These are phyloP conservation scores for Helianthus tuberosus DNA, from an alignment of 129 eudicot genomes.

Conservation along the genomic window DNA sequence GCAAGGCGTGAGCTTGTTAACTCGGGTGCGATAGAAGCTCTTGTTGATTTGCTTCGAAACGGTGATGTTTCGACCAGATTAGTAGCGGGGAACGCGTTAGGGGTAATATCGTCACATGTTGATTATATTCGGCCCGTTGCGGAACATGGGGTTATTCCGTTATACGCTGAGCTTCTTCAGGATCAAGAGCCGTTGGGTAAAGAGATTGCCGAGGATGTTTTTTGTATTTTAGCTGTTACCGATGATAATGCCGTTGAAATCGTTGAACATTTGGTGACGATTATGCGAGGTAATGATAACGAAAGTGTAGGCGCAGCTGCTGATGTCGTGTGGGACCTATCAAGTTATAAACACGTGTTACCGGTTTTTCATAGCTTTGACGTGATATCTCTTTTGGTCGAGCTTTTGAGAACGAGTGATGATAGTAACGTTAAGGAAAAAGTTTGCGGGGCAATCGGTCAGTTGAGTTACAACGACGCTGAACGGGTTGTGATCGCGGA, in stretches of 20 bases:
- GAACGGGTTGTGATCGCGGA: slow-evolving; percentile 46
- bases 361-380: slow-evolving; percentile 47
- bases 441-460: slow-evolving; percentile 62
- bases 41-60: slow-evolving; percentile 41
- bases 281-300: slow-evolving; percentile 46
- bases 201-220: slow-evolving; percentile 77
- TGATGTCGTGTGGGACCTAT: slow-evolving; percentile 61
- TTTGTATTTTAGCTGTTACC: slow-evolving; percentile 52
- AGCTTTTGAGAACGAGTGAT: slow-evolving; percentile 44
- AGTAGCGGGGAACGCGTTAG: slow-evolving; percentile 67
- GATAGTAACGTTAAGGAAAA: slow-evolving; percentile 46
- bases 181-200: slow-evolving; percentile 46
- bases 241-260: slow-evolving; percentile 46
- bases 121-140: slow-evolving; percentile 60
- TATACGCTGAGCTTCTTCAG: slow-evolving; percentile 54
- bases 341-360: slow-evolving; percentile 48
- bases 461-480: slow-evolving; percentile 51
- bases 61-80: slow-evolving; percentile 48
- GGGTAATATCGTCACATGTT: slow-evolving; percentile 63
- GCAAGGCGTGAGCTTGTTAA: slow-evolving; percentile 52
- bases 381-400: slow-evolving; percentile 49
- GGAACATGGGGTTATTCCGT: slow-evolving; percentile 62
- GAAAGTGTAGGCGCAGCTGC: slow-evolving; percentile 65
- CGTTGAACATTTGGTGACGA: slow-evolving; percentile 53
- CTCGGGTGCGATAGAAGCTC: slow-evolving; percentile 52